Percentiles rank a stretch among this genome's conserved stretches.
phyloP scores from a whole-genome alignment of 108 stramenopile genomes.

The Skeletonema grethae region DNA sequence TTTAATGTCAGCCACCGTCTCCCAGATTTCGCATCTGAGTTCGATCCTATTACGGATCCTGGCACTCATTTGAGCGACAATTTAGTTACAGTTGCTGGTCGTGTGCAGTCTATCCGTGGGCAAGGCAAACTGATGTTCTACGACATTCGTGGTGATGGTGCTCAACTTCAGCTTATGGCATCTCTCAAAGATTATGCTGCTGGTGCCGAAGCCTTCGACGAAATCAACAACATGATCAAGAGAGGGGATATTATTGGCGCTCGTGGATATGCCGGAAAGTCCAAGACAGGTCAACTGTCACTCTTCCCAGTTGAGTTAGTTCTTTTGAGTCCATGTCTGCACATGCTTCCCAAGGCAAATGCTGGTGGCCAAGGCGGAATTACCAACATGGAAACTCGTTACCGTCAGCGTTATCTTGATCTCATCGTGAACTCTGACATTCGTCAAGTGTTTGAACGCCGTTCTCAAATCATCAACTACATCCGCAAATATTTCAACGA shows the following conservation, averaged over 20 bases:
- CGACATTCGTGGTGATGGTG: constrained; percentile 94
- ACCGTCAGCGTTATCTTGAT: constrained; percentile 98
- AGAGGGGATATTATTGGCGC: constrained; percentile 98
- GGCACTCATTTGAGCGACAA: constrained; percentile 76
- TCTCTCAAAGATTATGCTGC: constrained; percentile 83
- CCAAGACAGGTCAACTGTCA: constrained; percentile 96
- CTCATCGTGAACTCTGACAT: constrained; percentile 95
- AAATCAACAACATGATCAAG: constrained; percentile 77
- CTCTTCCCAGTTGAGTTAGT: constrained; percentile 87
- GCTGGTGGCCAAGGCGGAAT: constrained; percentile 79
- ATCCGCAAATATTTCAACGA: constrained; percentile 95
- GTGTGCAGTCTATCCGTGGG: constrained; percentile 89
- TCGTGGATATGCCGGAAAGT: constrained; percentile 89
- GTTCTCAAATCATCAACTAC: constrained; percentile 91
- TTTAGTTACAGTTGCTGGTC: constrained; percentile 90
- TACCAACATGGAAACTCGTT: constrained; percentile 96
- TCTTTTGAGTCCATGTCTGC: constrained; percentile 96
- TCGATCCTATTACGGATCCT: constrained; percentile 63
- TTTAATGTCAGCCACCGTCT: constrained; percentile 89
- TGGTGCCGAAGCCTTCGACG: constrained; percentile 89
- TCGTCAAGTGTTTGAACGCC: constrained; percentile 84
- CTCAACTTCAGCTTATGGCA: constrained; percentile 95
- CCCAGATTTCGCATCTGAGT: constrained; percentile 88
- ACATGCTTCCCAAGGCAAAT: constrained; percentile 96
- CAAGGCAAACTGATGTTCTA: constrained; percentile 99